These are phyloP conservation scores for Ochromonas danica DNA, from an alignment of 108 stramenopile species.

Conservation along the genomic window DNA sequence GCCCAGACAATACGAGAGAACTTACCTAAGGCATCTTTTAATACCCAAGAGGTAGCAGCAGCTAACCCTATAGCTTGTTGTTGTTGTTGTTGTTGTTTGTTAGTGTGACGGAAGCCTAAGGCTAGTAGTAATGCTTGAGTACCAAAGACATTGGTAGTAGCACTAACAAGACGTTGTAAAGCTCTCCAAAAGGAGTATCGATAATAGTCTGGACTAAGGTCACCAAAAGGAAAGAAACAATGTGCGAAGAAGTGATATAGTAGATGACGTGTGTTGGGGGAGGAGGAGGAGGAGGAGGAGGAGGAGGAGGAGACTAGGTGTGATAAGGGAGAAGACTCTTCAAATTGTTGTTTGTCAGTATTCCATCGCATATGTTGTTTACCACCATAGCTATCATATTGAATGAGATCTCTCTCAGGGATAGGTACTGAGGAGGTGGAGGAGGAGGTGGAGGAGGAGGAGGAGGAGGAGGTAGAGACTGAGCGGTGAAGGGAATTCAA, in stretches of 20 bases:
- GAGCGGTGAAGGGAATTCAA: neutral
- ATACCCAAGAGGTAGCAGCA: conserved; percentile 87
- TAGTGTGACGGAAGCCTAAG: conserved; percentile 66
- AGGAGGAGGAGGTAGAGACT: neutral
- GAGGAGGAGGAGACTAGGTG: conserved; percentile 2
- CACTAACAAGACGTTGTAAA: conserved; percentile 78
- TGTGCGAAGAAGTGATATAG: conserved; percentile 25
- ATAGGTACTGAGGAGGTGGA: neutral
- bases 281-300: too few relatives aligned
- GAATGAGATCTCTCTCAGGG: neutral
- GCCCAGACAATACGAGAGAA: conserved; percentile 87
- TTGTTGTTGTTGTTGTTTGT: neutral
- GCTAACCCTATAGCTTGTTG: conserved; percentile 29
- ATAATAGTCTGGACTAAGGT: conserved; percentile 77
- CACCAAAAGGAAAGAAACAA: conserved; percentile 71
- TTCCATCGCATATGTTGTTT: too few relatives aligned
- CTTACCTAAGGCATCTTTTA: conserved; percentile 89
- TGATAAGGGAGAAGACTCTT: too few relatives aligned
- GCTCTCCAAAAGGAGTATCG: conserved; percentile 75
- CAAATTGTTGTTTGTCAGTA: too few relatives aligned
- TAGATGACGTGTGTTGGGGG: too few relatives aligned
- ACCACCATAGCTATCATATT: neutral
- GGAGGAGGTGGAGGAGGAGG: conserved; percentile 18
- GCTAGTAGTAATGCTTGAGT: conserved; percentile 83
- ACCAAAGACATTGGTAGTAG: conserved; percentile 84